Evolutionary conservation across 2,329 filamentous ascomycete genomes (phyloP), one percentile per base, ranked within the genome.

Genomic region (Coniella vitis): DNA sequence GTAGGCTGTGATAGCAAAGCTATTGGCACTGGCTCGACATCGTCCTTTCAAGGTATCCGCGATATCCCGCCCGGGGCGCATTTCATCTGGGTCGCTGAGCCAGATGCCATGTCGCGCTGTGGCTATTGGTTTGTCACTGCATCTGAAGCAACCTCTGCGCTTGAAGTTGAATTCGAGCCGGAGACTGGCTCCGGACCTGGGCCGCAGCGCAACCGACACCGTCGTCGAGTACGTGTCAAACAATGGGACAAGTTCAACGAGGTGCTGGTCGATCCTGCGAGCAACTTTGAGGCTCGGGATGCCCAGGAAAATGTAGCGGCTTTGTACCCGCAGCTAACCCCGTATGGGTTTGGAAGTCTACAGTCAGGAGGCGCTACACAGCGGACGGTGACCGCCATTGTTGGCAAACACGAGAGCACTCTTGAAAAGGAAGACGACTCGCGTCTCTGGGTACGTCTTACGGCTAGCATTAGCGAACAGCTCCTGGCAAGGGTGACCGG

Each of bases 161-260:
- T n/a, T n/a, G n/a, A n/a, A n/a, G n/a, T n/a, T n/a, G n/a, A n/a
- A n/a, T n/a, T n/a, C n/a, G n/a, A n/a, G n/a, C 25, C 25, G 5
- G 5, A 29, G 5, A 5, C 10, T 10, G 25, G 10, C 25, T 10
- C 25, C 25, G 25, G 25, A 10, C 10, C 25, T 29, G 10, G 10
- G 10, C 25, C 5, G 10, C 25, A 29, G 25, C 5, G 25, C 10
- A 5, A 29, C 25, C 25, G 10, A 5, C 10, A 5, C 34, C 19
- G 53, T 3, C 56, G 66, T 13, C 60, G 58, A 4, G 64, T 72
- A 17, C 69, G 71, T 49, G 68, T 77, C 22, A 69, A 76, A 58
- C 69, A 74, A 56, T 81, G 78, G 80, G 73, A 83, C 58, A 65
- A 60, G 22, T 75, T 73, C 58, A 73, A 75, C 56, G 79, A 83